Evolutionary conservation across 768 basidiomycete genomes (phyloP).

Genomic region (Boletus vermiculosoides): DNA sequence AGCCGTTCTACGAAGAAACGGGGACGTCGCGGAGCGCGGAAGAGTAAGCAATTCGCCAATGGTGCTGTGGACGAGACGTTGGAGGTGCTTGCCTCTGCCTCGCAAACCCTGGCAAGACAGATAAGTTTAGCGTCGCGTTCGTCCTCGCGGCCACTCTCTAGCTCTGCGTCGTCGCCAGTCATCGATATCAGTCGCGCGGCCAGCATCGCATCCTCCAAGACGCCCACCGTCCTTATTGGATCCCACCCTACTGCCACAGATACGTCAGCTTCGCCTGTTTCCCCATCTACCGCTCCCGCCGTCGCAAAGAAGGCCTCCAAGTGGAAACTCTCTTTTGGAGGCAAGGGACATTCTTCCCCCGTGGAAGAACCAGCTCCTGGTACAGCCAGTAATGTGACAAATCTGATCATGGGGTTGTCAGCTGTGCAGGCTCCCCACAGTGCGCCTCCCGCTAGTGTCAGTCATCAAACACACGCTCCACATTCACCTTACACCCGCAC

Average conservation of each 20-base stretch:
- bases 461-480: slow-evolving; percentile 12
- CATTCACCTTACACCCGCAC: slow-evolving; percentile 29
- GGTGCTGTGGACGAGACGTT: slow-evolving; percentile 53
- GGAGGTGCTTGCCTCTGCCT: slow-evolving; percentile 72
- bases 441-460: background rate
- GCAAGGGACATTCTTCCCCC: slow-evolving; percentile 51
- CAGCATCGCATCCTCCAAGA: slow-evolving; percentile 33
- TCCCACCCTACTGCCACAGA: slow-evolving; percentile 16
- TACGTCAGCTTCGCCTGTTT: slow-evolving; percentile 20
- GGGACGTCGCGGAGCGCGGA: slow-evolving; percentile 81
- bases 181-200: slow-evolving; percentile 25
- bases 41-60: slow-evolving; percentile 50
- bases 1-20: slow-evolving; percentile 72
- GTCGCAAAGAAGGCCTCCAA: slow-evolving; percentile 76
- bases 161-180: slow-evolving; percentile 14
- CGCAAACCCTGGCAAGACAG: slow-evolving; percentile 81
- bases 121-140: slow-evolving; percentile 65
- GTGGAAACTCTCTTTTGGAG: slow-evolving; percentile 50
- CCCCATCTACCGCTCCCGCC: slow-evolving; percentile 36
- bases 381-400: slow-evolving; percentile 77
- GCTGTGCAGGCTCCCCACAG: slow-evolving; percentile 15
- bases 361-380: slow-evolving; percentile 44
- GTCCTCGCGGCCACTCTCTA: slow-evolving; percentile 35
- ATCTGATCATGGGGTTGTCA: slow-evolving; percentile 61
- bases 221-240: slow-evolving; percentile 39